A percentile compares a stretch with the other conserved stretches of the same genome.
Evolutionary conservation across 192 early-diverging fungal species (phyloP).

Genomic region (Funneliformis geosporum): DNA sequence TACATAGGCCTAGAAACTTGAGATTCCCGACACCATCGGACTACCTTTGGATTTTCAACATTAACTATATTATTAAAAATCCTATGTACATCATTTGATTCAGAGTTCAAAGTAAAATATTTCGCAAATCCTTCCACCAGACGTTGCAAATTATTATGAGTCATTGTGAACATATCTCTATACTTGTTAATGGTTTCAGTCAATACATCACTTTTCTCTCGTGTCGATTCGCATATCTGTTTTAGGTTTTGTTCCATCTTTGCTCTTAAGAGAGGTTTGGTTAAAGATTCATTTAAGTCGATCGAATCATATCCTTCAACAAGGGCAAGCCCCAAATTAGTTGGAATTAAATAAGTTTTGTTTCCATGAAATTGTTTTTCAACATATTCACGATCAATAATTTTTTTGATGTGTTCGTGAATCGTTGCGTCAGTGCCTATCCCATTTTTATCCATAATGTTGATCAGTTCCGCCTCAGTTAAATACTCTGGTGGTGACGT

Average conservation of each 20-base stretch:
- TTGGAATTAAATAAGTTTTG: conserved; percentile 65
- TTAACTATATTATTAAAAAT: neutral
- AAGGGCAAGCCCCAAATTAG: conserved; percentile 83
- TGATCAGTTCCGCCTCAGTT: conserved; percentile 85
- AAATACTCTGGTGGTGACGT: conserved; percentile 78
- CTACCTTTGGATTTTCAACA: neutral
- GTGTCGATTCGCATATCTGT: conserved; percentile 8
- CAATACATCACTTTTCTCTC: neutral
- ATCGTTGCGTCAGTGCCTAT: conserved; percentile 99
- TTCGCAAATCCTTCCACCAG: neutral
- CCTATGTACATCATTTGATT: neutral
- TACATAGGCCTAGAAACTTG: neutral
- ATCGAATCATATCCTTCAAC: conserved; percentile 87
- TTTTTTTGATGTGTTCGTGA: conserved; percentile 92
- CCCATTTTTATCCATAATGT: conserved; percentile 88
- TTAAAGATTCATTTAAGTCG: conserved; percentile 81
- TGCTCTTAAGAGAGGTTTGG: conserved; percentile 86
- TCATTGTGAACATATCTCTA: neutral
- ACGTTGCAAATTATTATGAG: neutral
- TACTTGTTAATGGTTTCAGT: neutral
- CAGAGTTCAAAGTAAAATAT: neutral
- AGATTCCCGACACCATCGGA: neutral
- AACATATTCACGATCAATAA: conserved; percentile 85
- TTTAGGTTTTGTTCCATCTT: neutral
- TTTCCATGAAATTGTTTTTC: conserved; percentile 55